These are phyloP conservation scores for Coleophoma cylindrospora DNA, from an alignment of 2,329 filamentous ascomycete genomes.

Conservation along the genomic window DNA sequence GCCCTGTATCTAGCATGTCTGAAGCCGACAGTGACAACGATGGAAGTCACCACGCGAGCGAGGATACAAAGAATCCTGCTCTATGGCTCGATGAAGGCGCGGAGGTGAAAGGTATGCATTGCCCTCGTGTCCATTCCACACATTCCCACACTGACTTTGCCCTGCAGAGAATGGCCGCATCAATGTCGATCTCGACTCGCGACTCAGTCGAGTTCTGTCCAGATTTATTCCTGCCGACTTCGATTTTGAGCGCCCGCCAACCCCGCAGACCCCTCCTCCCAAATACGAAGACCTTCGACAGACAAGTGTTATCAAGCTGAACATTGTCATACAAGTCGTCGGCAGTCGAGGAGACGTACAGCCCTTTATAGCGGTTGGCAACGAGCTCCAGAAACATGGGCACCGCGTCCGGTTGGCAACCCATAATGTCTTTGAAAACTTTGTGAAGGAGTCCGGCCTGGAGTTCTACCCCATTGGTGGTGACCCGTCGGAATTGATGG, in stretches of 20 bases:
- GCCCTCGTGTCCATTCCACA: too few species aligned
- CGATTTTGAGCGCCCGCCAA: neutral
- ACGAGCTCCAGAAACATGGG: constrained; percentile 45
- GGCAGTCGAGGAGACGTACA: constrained; percentile 58
- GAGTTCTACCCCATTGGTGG: constrained; percentile 60
- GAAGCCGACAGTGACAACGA: too few species aligned
- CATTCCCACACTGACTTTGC: too few species aligned
- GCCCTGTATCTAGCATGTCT: too few species aligned
- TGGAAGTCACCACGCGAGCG: too few species aligned
- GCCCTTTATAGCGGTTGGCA: constrained; percentile 52
- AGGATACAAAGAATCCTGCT: too few species aligned
- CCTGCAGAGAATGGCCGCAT: constrained; percentile 40
- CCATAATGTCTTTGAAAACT: constrained; percentile 46
- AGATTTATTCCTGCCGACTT: constrained; percentile 1
- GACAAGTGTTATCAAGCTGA: constrained; percentile 51
- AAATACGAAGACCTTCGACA: neutral
- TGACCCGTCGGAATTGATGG: constrained; percentile 68
- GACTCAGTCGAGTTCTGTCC: constrained; percentile 11
- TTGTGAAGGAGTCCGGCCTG: constrained; percentile 43
- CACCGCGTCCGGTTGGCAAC: constrained; percentile 55
- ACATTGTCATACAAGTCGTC: constrained; percentile 58
- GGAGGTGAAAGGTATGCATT: too few species aligned
- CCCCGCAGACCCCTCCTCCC: neutral
- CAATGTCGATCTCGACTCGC: constrained; percentile 49
- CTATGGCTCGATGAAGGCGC: too few species aligned